A percentile compares a stretch with the other conserved stretches of the same genome.
phyloP scores from a whole-genome alignment of 2,329 filamentous ascomycete genomes.

The Periconia macrospinosa region DNA sequence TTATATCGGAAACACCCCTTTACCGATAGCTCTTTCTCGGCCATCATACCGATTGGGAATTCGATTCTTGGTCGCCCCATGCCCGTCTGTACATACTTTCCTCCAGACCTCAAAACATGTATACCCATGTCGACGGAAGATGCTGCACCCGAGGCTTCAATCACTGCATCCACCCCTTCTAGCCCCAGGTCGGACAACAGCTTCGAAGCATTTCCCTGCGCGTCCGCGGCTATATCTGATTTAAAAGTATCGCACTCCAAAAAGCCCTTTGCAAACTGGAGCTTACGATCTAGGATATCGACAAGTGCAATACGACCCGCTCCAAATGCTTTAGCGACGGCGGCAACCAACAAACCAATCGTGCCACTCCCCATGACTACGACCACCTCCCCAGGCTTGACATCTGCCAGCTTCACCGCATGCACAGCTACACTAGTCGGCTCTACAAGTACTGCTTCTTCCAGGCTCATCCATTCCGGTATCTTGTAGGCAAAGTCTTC shows the following conservation, averaged over 20 bases:
- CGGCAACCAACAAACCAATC: constrained; percentile 82
- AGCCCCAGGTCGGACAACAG: constrained; percentile 62
- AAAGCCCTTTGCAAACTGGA: constrained; percentile 79
- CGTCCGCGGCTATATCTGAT: constrained; percentile 58
- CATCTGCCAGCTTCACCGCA: constrained; percentile 75
- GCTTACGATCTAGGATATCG: constrained; percentile 81
- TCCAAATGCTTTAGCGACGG: constrained; percentile 66
- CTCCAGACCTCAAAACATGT: constrained; percentile 85
- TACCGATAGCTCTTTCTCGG: constrained; percentile 73
- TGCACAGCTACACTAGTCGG: constrained; percentile 86
- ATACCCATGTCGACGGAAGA: constrained; percentile 83
- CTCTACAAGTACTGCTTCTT: constrained; percentile 86
- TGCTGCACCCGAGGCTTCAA: constrained; percentile 94
- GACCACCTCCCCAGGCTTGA: constrained; percentile 81
- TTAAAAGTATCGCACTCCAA: constrained; percentile 75
- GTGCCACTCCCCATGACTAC: constrained; percentile 89
- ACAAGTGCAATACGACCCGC: constrained; percentile 88
- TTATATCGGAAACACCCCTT: constrained; percentile 37
- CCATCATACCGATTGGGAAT: constrained; percentile 89
- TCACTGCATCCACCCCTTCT: constrained; percentile 74
- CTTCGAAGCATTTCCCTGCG: constrained; percentile 68
- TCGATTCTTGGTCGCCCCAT: constrained; percentile 91
- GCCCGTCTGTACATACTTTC: constrained; percentile 93
- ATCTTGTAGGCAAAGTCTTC: constrained; percentile 94
- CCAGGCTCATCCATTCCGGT: constrained; percentile 75